Evolutionary conservation across 306 rosid genomes (phyloP).

Genomic region (Parietaria judaica): DNA sequence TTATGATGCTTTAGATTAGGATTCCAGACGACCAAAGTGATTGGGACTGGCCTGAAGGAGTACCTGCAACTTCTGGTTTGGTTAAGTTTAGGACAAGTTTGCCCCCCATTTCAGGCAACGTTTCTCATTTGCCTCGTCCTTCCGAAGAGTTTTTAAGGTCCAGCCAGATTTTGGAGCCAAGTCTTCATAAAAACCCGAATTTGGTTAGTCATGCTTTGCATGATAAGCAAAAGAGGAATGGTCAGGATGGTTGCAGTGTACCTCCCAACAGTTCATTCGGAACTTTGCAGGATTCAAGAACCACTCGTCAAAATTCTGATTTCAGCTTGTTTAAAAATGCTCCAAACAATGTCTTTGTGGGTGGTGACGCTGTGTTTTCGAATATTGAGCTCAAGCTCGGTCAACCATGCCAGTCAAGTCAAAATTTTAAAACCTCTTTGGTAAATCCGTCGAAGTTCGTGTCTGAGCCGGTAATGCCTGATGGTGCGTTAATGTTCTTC

Average conservation of each 20-base stretch:
- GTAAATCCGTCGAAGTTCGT: conserved; percentile 33
- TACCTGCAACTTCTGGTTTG: conserved; percentile 42
- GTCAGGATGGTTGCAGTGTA: conserved; percentile 25
- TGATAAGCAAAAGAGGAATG: conserved; percentile 27
- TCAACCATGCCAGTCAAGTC: conserved; percentile 38
- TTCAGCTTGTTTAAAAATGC: conserved; percentile 23
- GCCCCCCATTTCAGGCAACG: conserved; percentile 29
- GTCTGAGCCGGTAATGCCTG: conserved; percentile 31
- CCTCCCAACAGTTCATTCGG: conserved; percentile 30
- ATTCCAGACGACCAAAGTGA: conserved; percentile 52
- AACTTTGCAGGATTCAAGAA: conserved; percentile 32
- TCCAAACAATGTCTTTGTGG: conserved; percentile 23
- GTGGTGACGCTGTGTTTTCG: conserved; percentile 39
- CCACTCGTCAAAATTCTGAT: conserved; percentile 27
- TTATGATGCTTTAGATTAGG: conserved; percentile 84
- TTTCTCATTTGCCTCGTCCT: conserved; percentile 28
- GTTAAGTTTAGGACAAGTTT: conserved; percentile 34
- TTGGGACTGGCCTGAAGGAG: conserved; percentile 77
- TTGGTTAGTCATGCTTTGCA: conserved; percentile 28
- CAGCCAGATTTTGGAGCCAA: conserved; percentile 34
- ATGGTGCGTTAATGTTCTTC: conserved; percentile 38
- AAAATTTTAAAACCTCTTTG: conserved; percentile 26
- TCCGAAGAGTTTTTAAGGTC: conserved; percentile 36
- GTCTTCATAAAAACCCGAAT: conserved; percentile 24
- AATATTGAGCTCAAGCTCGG: conserved; percentile 57